Evolutionary conservation across 257 asterid species (phyloP).

Genomic region (Primulina huaijiensis): DNA sequence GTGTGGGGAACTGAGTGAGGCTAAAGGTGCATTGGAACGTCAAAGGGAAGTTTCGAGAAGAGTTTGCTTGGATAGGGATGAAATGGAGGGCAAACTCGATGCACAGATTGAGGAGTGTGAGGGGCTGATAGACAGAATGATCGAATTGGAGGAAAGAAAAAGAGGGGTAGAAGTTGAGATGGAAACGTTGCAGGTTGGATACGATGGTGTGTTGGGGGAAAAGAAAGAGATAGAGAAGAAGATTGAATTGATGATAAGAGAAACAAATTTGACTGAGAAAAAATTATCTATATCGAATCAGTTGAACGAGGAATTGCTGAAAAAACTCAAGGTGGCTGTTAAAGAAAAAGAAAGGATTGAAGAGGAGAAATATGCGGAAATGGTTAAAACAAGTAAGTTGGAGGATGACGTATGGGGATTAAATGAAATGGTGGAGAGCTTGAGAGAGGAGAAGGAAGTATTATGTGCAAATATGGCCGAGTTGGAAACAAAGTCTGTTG

Average conservation of each 20-base stretch:
- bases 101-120: constrained; percentile 34
- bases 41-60: constrained; percentile 40
- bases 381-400: constrained; percentile 39
- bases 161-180: constrained; percentile 29
- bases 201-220: constrained; percentile 29
- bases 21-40: constrained; percentile 28
- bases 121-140: constrained; percentile 33
- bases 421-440: constrained; percentile 38
- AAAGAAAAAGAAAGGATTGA: constrained; percentile 49
- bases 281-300: constrained; percentile 33
- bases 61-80: constrained; percentile 49
- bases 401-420: constrained; percentile 44
- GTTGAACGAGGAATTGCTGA: constrained; percentile 38
- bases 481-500: constrained; percentile 55
- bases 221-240: constrained; percentile 38
- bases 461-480: constrained; percentile 37
- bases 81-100: constrained; percentile 32
- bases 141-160: constrained; percentile 42
- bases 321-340: constrained; percentile 27
- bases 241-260: constrained; percentile 34
- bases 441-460: constrained; percentile 41
- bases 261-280: constrained; percentile 39
- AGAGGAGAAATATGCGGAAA: constrained; percentile 44
- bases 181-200: constrained; percentile 36
- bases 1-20: constrained; percentile 36